These are phyloP conservation scores for Stygiomarasmius scandens DNA, from an alignment of 1,284 basidiomycete species.

Conservation along the genomic window DNA sequence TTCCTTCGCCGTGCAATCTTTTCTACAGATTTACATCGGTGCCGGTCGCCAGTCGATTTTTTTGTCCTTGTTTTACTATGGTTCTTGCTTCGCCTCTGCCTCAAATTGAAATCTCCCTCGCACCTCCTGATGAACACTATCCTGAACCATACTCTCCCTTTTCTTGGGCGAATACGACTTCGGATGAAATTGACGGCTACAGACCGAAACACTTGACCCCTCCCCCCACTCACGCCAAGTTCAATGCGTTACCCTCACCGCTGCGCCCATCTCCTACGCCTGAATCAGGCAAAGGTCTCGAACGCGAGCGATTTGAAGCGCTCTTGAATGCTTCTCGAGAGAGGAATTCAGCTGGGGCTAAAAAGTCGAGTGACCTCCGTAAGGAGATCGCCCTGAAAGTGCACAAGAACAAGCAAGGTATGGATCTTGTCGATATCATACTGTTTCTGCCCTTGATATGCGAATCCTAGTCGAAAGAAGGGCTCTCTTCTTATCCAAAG, in stretches of 20 bases:
- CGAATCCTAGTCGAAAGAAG: slow-evolving; percentile 63
- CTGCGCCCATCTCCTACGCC: slow-evolving; percentile 40
- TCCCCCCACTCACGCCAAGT: slow-evolving; percentile 48
- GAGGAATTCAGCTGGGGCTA: slow-evolving; percentile 46
- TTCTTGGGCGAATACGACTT: slow-evolving; percentile 28
- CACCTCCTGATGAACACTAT: slow-evolving; percentile 52
- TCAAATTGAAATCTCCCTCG: slow-evolving; percentile 67
- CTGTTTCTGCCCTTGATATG: slow-evolving; percentile 14
- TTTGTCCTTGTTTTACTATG: slow-evolving; percentile 36
- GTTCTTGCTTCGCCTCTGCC: slow-evolving; percentile 53
- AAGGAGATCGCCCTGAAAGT: slow-evolving; percentile 74
- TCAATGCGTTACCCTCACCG: slow-evolving; percentile 48
- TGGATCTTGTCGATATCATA: slow-evolving; percentile 31
- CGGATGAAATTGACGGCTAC: slow-evolving; percentile 53
- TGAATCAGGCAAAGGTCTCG: slow-evolving; percentile 55
- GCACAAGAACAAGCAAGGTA: slow-evolving; percentile 76
- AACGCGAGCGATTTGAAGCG: slow-evolving; percentile 62
- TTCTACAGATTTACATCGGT: slow-evolving; percentile 33
- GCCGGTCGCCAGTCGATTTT: slow-evolving; percentile 44
- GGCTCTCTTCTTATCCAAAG: slow-evolving; percentile 72
- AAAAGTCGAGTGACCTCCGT: slow-evolving; percentile 60
- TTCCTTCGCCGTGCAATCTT: slow-evolving; percentile 21
- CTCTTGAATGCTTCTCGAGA: slow-evolving; percentile 62
- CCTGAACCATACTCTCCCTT: slow-evolving; percentile 68
- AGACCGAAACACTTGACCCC: slow-evolving; percentile 61